Conservation (phyloP, 2,329 filamentous ascomycete species). For the Aspergillus puulaauensis region DNA sequence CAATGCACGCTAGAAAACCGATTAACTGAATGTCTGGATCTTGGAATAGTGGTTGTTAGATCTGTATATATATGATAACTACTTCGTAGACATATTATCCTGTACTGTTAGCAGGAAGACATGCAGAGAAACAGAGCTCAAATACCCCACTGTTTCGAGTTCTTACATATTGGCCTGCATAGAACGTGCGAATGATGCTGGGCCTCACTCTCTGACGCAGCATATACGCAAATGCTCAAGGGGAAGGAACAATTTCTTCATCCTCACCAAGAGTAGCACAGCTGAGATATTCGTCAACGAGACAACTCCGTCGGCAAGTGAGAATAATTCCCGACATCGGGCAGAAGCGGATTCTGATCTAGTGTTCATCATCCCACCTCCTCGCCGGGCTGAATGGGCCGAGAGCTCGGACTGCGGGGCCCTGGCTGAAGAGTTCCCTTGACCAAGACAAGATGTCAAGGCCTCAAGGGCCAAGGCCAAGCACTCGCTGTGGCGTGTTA, state of each 20-base stretch:
- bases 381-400: neutral
- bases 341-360: conserved; percentile 23
- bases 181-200: neutral
- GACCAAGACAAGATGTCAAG: neutral
- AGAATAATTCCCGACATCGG: conserved; percentile 22
- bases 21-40: too few relatives aligned
- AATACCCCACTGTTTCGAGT: neutral
- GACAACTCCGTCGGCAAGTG: neutral
- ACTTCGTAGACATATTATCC: too few relatives aligned
- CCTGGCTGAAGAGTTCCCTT: neutral
- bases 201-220: too few relatives aligned
- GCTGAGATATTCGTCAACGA: too few relatives aligned
- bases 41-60: too few relatives aligned
- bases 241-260: too few relatives aligned
- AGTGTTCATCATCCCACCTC: conserved; percentile 16
- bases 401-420: conserved; percentile 6
- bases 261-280: too few relatives aligned
- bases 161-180: neutral
- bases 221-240: too few relatives aligned
- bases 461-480: neutral
- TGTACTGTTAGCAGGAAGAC: neutral
- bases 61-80: too few relatives aligned
- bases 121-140: neutral
- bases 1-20: too few relatives aligned
- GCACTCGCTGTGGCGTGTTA: conserved; percentile 1